These are phyloP conservation scores for Botrytis byssoidea DNA, from an alignment of 2,329 filamentous ascomycete genomes.

Conservation along the genomic window DNA sequence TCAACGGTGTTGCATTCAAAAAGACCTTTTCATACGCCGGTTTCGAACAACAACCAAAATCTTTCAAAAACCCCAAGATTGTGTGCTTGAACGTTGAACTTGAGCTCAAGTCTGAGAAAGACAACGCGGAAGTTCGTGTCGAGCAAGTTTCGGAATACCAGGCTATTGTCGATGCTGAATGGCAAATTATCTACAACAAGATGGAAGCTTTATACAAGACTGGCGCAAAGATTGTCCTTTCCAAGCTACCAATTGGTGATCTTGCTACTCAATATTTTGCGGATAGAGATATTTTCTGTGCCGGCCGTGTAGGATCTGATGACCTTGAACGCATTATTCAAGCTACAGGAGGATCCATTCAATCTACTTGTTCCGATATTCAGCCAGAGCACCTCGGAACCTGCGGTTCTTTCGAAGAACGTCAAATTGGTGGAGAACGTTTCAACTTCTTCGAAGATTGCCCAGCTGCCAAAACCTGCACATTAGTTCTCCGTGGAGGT, in stretches of 20 bases:
- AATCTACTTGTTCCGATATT: conserved; percentile 97
- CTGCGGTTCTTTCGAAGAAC: conserved; percentile 89
- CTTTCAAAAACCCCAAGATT: conserved; percentile 91
- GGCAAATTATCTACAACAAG: conserved; percentile 99
- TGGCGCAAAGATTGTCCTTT: conserved; percentile 94
- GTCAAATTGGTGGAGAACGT: conserved; percentile 93
- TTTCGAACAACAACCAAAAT: conserved; percentile 98
- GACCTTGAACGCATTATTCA: conserved; percentile 96
- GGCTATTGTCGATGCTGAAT: conserved; percentile 97
- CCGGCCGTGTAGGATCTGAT: conserved; percentile 84
- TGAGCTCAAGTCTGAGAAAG: conserved; percentile 98
- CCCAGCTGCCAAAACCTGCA: conserved; percentile 94
- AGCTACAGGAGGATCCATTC: conserved; percentile 86
- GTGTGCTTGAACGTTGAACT: conserved; percentile 97
- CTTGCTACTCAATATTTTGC: conserved; percentile 97
- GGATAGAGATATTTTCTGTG: conserved; percentile 97
- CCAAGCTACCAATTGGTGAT: conserved; percentile 96
- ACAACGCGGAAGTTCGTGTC: conserved; percentile 96
- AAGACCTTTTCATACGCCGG: conserved; percentile 99
- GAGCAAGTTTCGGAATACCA: conserved; percentile 99
- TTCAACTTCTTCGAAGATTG: conserved; percentile 99
- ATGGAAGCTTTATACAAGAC: conserved; percentile 92
- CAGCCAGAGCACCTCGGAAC: conserved; percentile 83
- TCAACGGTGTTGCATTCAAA: conserved; percentile 98
- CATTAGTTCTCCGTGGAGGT: conserved; percentile 87